A percentile compares a stretch with the other conserved stretches of the same genome.
These are phyloP conservation scores for Cardamine resedifolia DNA, from an alignment of 345 rosid genomes.

Conservation along the genomic window DNA sequence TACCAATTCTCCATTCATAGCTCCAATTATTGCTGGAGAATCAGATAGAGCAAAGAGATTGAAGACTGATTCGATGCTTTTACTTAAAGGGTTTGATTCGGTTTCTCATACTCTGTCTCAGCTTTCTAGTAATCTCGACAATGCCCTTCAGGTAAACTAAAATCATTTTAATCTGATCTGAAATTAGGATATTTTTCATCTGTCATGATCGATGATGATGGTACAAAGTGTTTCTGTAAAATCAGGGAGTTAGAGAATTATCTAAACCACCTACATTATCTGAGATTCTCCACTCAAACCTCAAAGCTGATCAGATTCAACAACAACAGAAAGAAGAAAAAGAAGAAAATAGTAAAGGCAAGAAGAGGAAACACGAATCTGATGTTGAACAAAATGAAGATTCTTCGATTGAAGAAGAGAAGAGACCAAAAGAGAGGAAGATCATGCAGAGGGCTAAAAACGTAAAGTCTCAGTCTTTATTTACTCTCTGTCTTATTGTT, in stretches of 20 bases:
- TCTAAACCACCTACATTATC: slow-evolving; percentile 79
- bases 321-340: slow-evolving; percentile 34
- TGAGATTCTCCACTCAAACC: slow-evolving; percentile 59
- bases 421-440: slow-evolving; percentile 45
- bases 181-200: background rate
- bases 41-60: slow-evolving; percentile 50
- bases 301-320: slow-evolving; percentile 37
- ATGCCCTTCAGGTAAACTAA: slow-evolving; percentile 74
- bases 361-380: slow-evolving; percentile 68
- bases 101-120: slow-evolving; percentile 67
- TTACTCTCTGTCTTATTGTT: background rate
- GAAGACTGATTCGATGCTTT: slow-evolving; percentile 80
- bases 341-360: slow-evolving; percentile 44
- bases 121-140: slow-evolving; percentile 73
- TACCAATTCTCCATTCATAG: background rate
- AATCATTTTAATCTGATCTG: background rate
- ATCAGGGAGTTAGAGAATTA: slow-evolving; percentile 77
- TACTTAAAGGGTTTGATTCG: slow-evolving; percentile 90
- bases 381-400: slow-evolving; percentile 42
- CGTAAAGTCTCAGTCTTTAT: slow-evolving; percentile 37
- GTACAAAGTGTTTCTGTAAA: background rate
- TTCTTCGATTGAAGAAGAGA: slow-evolving; percentile 44
- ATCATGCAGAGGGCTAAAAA: slow-evolving; percentile 72
- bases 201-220: background rate
- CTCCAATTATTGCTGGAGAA: slow-evolving; percentile 28